A percentile compares a stretch with the other conserved stretches of the same genome.
Evolutionary conservation across 805 yeast genomes (phyloP).

Genomic region (Hanseniaspora occidentalis): DNA sequence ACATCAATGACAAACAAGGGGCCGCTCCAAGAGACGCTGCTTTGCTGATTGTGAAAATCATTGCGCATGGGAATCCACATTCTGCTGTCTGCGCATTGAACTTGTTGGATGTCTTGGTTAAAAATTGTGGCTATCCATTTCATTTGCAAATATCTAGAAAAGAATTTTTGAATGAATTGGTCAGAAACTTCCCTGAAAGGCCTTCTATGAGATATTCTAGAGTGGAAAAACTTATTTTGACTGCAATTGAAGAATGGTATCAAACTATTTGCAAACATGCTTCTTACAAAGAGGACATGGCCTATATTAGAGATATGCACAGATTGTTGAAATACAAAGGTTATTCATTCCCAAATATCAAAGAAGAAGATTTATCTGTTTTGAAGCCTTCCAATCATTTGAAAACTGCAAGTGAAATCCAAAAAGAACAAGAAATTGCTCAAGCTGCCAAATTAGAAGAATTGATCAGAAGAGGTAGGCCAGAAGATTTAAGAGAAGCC

Average conservation of each 20-base stretch:
- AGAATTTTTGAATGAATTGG: constrained; percentile 88
- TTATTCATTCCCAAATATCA: constrained; percentile 83
- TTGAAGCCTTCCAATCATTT: constrained; percentile 79
- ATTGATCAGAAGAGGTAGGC: constrained; percentile 87
- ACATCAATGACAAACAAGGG: constrained; percentile 87
- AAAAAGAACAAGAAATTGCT: constrained; percentile 83
- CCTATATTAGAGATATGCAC: constrained; percentile 92
- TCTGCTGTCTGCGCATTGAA: constrained; percentile 75
- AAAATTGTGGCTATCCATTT: constrained; percentile 96
- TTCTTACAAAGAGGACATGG: constrained; percentile 81
- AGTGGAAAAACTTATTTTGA: constrained; percentile 72
- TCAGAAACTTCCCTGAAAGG: constrained; percentile 84
- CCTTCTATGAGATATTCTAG: constrained; percentile 80
- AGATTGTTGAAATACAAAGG: constrained; percentile 82
- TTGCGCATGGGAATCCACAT: constrained; percentile 67
- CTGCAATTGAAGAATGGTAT: constrained; percentile 94
- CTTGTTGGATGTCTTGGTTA: constrained; percentile 77
- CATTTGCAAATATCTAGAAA: constrained; percentile 91
- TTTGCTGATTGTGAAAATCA: constrained; percentile 64
- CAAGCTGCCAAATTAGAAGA: constrained; percentile 94
- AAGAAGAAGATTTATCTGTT: constrained; percentile 84
- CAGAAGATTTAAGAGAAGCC: constrained; percentile 91
- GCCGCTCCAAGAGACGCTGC: constrained; percentile 88
- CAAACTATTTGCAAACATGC: constrained; percentile 87
- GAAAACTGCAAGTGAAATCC: constrained; percentile 81